phyloP scores from a whole-genome alignment of 108 stramenopile genomes.

The Discostella pseudostelligera region DNA sequence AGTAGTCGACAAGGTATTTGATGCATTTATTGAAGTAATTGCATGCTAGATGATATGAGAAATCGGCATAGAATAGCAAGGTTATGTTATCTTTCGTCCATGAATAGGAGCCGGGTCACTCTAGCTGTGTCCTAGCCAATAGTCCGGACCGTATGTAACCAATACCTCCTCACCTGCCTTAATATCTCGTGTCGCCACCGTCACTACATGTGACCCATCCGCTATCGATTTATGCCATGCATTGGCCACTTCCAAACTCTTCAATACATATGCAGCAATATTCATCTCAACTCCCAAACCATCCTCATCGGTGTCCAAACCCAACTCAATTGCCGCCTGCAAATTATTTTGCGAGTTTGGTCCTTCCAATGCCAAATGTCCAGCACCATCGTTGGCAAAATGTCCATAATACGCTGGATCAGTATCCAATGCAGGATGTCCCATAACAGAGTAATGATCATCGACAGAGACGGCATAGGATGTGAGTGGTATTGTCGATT shows the following conservation, averaged over 20 bases:
- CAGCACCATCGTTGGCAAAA: slow-evolving; percentile 50
- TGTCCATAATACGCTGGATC: slow-evolving; percentile 42
- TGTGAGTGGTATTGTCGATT: slow-evolving; percentile 21
- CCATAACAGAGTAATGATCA: slow-evolving; percentile 38
- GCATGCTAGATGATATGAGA: too few relatives aligned
- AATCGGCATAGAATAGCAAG: too few relatives aligned
- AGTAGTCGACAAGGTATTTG: too few relatives aligned
- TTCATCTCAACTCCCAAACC: slow-evolving; percentile 21
- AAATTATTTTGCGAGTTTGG: slow-evolving; percentile 13
- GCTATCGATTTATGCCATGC: slow-evolving; percentile 29
- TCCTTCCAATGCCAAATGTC: slow-evolving; percentile 22
- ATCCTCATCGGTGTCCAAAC: slow-evolving; percentile 12
- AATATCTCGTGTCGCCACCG: slow-evolving; percentile 40
- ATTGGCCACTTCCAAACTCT: slow-evolving; percentile 31
- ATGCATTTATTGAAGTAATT: too few relatives aligned
- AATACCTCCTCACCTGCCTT: slow-evolving; percentile 42
- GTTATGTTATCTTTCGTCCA: too few relatives aligned
- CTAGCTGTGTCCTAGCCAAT: slow-evolving; percentile 27
- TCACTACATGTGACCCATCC: slow-evolving; percentile 34
- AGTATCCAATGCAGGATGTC: slow-evolving; percentile 26
- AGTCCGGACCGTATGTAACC: slow-evolving; percentile 47
- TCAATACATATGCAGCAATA: slow-evolving; percentile 26
- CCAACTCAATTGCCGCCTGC: slow-evolving; percentile 15
- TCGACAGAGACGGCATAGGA: slow-evolving; percentile 22
- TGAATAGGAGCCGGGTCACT: neutral